phyloP scores from a whole-genome alignment of 495 filamentous ascomycete genomes.

The Apodospora peruviana region DNA sequence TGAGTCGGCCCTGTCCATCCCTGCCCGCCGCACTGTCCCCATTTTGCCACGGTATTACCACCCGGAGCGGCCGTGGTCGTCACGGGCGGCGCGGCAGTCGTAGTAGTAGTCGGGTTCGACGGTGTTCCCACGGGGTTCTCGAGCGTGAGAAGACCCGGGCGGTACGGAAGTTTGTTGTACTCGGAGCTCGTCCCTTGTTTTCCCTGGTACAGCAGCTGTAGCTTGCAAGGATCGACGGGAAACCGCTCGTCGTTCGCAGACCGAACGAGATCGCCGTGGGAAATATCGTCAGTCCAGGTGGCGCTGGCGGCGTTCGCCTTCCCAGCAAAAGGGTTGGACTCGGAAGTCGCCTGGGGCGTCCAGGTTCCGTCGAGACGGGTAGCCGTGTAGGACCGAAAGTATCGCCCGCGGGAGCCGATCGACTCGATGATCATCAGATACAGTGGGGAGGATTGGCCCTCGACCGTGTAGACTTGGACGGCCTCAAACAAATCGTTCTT shows the following conservation, averaged over 20 bases:
- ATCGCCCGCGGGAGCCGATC: slow-evolving; percentile 51
- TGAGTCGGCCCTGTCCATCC: no score
- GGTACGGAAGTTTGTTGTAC: not conserved
- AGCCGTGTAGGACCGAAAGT: slow-evolving; percentile 61
- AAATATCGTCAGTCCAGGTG: slow-evolving; percentile 61
- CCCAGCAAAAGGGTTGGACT: slow-evolving; percentile 54
- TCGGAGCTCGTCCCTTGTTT: not conserved
- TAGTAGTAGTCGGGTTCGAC: no score
- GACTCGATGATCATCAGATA: slow-evolving; percentile 64
- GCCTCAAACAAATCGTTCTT: slow-evolving; percentile 57
- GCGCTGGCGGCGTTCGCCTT: slow-evolving; percentile 57
- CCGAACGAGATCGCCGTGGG: slow-evolving; percentile 55
- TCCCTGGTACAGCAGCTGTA: slow-evolving; percentile 56
- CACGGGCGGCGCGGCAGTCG: no score
- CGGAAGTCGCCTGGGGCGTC: slow-evolving; percentile 47
- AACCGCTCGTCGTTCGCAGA: slow-evolving; percentile 51
- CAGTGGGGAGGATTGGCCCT: slow-evolving; percentile 41
- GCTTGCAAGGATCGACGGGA: slow-evolving; percentile 52
- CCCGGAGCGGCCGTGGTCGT: no score
- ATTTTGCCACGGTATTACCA: no score
- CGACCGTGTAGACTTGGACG: slow-evolving; percentile 57
- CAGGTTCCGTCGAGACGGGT: slow-evolving; percentile 47
- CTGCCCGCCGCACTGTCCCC: no score
- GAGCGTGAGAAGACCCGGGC: not conserved
- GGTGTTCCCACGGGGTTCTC: no score